Percentiles rank a stretch among this genome's conserved stretches.
These are phyloP conservation scores for Lasiodiplodia sp. DNA, from an alignment of 2,329 filamentous ascomycete genomes.

Conservation along the genomic window DNA sequence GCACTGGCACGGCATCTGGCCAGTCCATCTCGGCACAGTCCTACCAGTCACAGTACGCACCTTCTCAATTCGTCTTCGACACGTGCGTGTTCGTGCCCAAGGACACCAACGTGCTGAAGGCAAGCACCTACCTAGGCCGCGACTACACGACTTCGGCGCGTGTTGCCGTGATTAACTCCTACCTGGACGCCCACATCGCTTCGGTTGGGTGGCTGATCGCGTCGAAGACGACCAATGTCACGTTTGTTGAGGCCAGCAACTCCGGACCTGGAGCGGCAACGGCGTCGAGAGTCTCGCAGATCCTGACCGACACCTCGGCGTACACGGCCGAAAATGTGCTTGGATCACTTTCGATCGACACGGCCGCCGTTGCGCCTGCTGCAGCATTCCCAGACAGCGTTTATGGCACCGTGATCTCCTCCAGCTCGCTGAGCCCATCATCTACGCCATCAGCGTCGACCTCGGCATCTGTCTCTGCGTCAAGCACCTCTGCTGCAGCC, in stretches of 20 bases:
- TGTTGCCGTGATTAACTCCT: conserved; percentile 3
- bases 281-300: background rate
- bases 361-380: background rate
- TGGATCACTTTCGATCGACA: conserved; percentile 14
- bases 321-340: background rate
- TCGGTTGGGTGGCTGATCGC: conserved; percentile 10
- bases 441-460: conserved; percentile 14
- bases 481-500: conserved; percentile 32
- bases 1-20: background rate
- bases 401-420: background rate
- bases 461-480: conserved; percentile 4
- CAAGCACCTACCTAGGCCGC: conserved; percentile 8
- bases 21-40: conserved; percentile 8
- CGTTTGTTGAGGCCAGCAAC: conserved; percentile 15
- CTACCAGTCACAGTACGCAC: conserved; percentile 8
- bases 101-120: background rate
- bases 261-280: background rate
- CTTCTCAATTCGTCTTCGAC: conserved; percentile 12
- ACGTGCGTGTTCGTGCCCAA: conserved; percentile 7
- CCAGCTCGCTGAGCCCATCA: conserved; percentile 18
- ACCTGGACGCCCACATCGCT: conserved; percentile 16
- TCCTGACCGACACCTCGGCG: conserved; percentile 1
- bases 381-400: conserved; percentile 4
- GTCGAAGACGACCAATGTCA: conserved; percentile 16
- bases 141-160: conserved; percentile 11